These are phyloP conservation scores for Auricularia sp. DNA, from an alignment of 768 basidiomycete genomes.

Conservation along the genomic window DNA sequence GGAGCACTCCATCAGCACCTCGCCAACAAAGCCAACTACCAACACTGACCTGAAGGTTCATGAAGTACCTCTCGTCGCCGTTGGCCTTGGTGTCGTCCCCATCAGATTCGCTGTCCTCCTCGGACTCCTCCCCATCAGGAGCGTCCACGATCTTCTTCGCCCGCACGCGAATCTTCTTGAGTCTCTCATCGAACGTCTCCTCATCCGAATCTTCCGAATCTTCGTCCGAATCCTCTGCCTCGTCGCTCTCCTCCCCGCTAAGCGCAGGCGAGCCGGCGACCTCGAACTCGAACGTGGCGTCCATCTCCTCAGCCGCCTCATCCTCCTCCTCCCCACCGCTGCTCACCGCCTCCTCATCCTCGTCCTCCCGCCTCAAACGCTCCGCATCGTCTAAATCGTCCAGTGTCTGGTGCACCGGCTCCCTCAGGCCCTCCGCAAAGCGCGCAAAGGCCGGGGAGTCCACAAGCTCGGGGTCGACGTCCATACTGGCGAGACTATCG, in stretches of 20 bases:
- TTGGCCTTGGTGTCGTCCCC: conserved; percentile 12
- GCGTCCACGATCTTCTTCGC: conserved; percentile 7
- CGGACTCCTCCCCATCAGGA: conserved; percentile 17
- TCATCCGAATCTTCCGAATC: conserved; percentile 2
- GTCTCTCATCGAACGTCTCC: not conserved
- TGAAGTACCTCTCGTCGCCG: conserved; percentile 18
- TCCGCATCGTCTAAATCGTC: conserved; percentile 55
- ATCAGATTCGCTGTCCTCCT: conserved; percentile 16
- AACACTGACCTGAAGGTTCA: not conserved
- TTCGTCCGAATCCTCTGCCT: conserved; percentile 29
- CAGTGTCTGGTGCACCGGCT: conserved; percentile 35
- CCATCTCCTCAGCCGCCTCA: too few relatives aligned
- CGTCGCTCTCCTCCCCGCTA: conserved; percentile 12
- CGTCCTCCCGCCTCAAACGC: conserved; percentile 40
- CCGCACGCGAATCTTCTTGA: conserved; percentile 4
- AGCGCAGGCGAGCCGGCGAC: too few relatives aligned
- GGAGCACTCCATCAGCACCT: conserved; percentile 5
- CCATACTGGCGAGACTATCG: not conserved
- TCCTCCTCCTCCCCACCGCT: conserved; percentile 9
- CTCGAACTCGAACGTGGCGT: too few relatives aligned
- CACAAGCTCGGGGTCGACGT: conserved; percentile 3
- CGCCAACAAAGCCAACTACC: not conserved
- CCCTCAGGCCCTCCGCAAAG: conserved; percentile 1
- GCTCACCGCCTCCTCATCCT: conserved; percentile 19
- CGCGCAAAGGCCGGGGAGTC: not conserved